Base-by-base conservation (phyloP, 768 basidiomycete genomes). In the Coprinellus micaceus region DNA sequence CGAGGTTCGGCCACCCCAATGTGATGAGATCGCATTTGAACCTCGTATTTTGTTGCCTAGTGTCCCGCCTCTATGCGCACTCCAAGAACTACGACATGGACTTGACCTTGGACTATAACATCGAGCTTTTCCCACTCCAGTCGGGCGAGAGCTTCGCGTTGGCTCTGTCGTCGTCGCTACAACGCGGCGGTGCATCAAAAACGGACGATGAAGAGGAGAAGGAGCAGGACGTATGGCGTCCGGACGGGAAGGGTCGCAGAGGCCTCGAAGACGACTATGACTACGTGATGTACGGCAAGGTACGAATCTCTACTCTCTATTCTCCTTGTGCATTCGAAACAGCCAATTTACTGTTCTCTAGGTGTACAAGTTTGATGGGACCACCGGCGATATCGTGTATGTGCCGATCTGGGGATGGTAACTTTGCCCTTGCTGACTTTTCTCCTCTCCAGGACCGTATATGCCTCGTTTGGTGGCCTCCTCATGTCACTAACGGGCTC, bases 281-380 rank as follows among this genome's bases (percentile, higher is more conserved):
- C 66, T 99, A 98, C 77, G 96, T 99, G 61, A 98, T 98, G 94
- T 94, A 92, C 69, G 96, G 96, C 29, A 98, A 95, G 85, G 94
- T 95, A 61, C 56, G 79, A 63, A 22, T 33, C 37, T 41, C 33
- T 41, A 10, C 7, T 29, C 37, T 41, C 33, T 41, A 10, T 5
- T 29, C 12, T 41, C 10, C n/a, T 36, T 37, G 19, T 39, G 21
- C 22, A 37, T 29, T 51, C 30, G 29, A 56, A 52, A 37, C 41
- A 36, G 41, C 2, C 17, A 21, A 11, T 26, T 26, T 21, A 29
- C 47, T 22, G 22, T 57, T 21, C 49, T 44, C 44, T 60, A 96
- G 93, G 91, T 98, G 47, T 99, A 99, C 79, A 94, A 94, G 69
- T 97, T 96, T 68, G 96, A 99, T 67, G 87, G 89, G 15, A 88